phyloP scores from a whole-genome alignment of 2,329 filamentous ascomycete species.

The Cercospora sp. region DNA sequence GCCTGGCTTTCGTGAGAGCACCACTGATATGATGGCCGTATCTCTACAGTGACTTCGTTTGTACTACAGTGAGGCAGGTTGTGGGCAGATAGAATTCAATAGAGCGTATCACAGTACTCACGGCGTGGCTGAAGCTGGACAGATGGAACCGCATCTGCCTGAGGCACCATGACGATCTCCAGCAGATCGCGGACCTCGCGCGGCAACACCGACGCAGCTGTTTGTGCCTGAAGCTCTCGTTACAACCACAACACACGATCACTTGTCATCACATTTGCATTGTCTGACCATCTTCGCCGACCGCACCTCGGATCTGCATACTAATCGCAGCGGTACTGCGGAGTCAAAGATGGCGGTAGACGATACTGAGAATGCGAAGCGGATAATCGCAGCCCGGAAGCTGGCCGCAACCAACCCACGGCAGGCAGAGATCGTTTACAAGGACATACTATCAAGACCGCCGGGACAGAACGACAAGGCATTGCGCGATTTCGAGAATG shows the following conservation, averaged over 20 bases:
- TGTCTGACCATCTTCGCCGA: not conserved
- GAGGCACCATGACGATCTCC: slow-evolving; percentile 9
- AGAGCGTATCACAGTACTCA: not conserved
- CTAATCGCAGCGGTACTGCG: not conserved
- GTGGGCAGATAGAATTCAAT: not conserved
- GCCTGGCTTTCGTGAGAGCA: not conserved
- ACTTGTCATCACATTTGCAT: slow-evolving; percentile 5
- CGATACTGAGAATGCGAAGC: slow-evolving; percentile 58
- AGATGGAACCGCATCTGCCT: not conserved
- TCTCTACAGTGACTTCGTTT: not conserved
- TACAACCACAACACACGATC: slow-evolving; percentile 6
- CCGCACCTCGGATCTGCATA: not conserved
- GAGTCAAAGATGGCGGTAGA: slow-evolving; percentile 49
- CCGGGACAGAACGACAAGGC: slow-evolving; percentile 83
- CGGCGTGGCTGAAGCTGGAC: not conserved
- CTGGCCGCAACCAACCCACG: slow-evolving; percentile 75
- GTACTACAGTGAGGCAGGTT: not conserved
- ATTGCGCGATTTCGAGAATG: slow-evolving; percentile 86
- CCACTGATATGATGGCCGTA: not conserved
- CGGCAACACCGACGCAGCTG: slow-evolving; percentile 2
- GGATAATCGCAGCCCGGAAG: slow-evolving; percentile 87
- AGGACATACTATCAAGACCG: slow-evolving; percentile 81
- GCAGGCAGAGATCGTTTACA: slow-evolving; percentile 85
- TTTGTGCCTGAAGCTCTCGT: slow-evolving; percentile 7
- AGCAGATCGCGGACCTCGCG: not conserved